Evolutionary conservation across 129 eudicot genomes (phyloP).

Genomic region (Flaveria brownii): DNA sequence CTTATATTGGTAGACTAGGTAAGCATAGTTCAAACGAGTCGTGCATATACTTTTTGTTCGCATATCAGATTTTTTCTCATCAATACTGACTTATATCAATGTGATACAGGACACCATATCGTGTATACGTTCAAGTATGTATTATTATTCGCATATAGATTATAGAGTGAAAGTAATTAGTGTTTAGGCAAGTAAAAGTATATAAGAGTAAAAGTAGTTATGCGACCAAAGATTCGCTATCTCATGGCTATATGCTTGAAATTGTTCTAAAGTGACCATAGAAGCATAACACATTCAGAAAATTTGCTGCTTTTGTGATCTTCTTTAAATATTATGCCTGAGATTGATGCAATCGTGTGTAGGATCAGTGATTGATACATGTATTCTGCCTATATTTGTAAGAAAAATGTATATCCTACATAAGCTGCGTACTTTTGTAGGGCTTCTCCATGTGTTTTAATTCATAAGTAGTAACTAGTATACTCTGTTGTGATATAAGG

Average conservation of each 20-base stretch:
- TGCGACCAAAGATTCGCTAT: not conserved
- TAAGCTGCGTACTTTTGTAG: not conserved
- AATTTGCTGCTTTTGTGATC: not conserved
- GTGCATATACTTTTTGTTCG: not conserved
- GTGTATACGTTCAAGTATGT: not conserved
- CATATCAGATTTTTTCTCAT: not conserved
- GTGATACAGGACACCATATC: not conserved
- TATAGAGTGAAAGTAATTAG: not conserved
- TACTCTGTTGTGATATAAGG: slow-evolving; percentile 38
- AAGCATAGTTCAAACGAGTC: not conserved
- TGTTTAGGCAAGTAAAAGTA: not conserved
- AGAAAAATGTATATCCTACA: not conserved
- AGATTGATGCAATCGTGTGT: not conserved
- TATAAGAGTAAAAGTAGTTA: not conserved
- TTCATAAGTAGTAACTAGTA: slow-evolving; percentile 18
- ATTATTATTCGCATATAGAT: not conserved
- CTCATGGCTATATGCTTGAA: not conserved
- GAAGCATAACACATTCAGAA: not conserved
- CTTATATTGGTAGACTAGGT: slow-evolving; percentile 70
- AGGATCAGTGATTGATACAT: not conserved
- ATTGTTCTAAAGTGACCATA: not conserved
- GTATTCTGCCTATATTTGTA: not conserved
- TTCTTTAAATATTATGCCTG: not conserved
- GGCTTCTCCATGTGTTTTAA: slow-evolving; percentile 1
- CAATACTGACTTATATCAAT: not conserved